phyloP scores from a whole-genome alignment of 2,329 filamentous ascomycete genomes.

The Xylaria sp. region DNA sequence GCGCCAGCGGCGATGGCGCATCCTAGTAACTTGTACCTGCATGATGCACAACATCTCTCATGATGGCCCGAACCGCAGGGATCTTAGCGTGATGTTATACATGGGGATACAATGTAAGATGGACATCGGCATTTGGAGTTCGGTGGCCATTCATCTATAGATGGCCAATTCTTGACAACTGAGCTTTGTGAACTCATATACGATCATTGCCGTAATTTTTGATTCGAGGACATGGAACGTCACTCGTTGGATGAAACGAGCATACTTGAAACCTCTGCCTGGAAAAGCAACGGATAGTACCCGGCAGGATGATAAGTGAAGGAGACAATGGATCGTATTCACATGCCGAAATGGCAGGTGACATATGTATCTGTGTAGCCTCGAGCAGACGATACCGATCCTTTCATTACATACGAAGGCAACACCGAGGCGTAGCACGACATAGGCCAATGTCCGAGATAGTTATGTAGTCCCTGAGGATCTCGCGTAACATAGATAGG shows the following conservation, averaged over 20 bases:
- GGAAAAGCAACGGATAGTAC: not conserved
- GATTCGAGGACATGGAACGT: slow-evolving; percentile 16
- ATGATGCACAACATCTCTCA: slow-evolving; percentile 17
- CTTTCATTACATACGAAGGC: slow-evolving; percentile 14
- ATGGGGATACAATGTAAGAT: not conserved
- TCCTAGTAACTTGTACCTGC: slow-evolving; percentile 23
- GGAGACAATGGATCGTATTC: not conserved
- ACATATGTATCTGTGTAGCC: slow-evolving; percentile 8
- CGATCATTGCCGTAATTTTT: not conserved
- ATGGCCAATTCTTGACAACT: not conserved
- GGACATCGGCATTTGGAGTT: not conserved
- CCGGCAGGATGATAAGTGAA: slow-evolving; percentile 6
- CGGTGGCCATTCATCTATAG: slow-evolving; percentile 3
- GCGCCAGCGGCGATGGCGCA: not conserved
- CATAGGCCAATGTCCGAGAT: not conserved
- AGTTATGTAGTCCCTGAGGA: not conserved
- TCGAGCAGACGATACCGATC: slow-evolving; percentile 10
- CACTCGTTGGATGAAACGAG: slow-evolving; percentile 6
- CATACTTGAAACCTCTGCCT: slow-evolving; percentile 17
- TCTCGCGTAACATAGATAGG: not conserved
- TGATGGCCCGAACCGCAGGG: not conserved
- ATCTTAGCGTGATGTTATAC: not conserved
- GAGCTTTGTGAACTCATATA: not conserved
- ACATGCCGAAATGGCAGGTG: slow-evolving; percentile 28
- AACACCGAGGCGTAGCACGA: not conserved